Percentiles rank a stretch among this genome's conserved stretches.
Evolutionary conservation across 2,329 filamentous ascomycete genomes (phyloP).

Genomic region (Hypoxylon sp.): DNA sequence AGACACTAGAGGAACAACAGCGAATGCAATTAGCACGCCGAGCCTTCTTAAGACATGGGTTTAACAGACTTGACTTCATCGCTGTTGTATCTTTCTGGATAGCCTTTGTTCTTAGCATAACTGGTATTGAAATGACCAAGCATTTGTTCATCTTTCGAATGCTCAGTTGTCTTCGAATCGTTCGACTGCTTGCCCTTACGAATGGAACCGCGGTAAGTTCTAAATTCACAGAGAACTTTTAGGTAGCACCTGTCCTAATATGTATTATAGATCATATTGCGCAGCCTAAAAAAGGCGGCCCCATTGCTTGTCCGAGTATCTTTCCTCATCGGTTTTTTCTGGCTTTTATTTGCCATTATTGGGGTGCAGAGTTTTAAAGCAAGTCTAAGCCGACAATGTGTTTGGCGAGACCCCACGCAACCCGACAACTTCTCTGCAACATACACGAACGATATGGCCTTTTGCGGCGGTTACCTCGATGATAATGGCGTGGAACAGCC

Average conservation of each 20-base stretch:
- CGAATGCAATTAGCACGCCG: conserved; percentile 88
- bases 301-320: conserved; percentile 92
- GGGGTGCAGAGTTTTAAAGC: conserved; percentile 97
- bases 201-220: conserved; percentile 87
- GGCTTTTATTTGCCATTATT: conserved; percentile 96
- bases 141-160: conserved; percentile 95
- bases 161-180: conserved; percentile 93
- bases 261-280: conserved; percentile 80
- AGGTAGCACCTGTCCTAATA: conserved; percentile 40
- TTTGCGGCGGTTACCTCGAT: conserved; percentile 85
- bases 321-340: conserved; percentile 96
- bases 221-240: conserved; percentile 1
- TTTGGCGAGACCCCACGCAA: conserved; percentile 78
- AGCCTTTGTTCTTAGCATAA: conserved; percentile 80
- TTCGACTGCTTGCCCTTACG: conserved; percentile 91
- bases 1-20: conserved; percentile 82
- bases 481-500: conserved; percentile 73
- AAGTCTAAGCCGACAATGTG: conserved; percentile 81
- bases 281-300: conserved; percentile 95
- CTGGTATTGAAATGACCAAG: conserved; percentile 75
- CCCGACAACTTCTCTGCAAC: conserved; percentile 68
- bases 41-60: conserved; percentile 93
- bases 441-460: conserved; percentile 77
- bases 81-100: conserved; percentile 98
- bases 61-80: conserved; percentile 95